Evolutionary conservation across 225 moss, liverwort and hornwort species (phyloP), one percentile per base, ranked within the genome.

Genomic region (Climacium dendroides): DNA sequence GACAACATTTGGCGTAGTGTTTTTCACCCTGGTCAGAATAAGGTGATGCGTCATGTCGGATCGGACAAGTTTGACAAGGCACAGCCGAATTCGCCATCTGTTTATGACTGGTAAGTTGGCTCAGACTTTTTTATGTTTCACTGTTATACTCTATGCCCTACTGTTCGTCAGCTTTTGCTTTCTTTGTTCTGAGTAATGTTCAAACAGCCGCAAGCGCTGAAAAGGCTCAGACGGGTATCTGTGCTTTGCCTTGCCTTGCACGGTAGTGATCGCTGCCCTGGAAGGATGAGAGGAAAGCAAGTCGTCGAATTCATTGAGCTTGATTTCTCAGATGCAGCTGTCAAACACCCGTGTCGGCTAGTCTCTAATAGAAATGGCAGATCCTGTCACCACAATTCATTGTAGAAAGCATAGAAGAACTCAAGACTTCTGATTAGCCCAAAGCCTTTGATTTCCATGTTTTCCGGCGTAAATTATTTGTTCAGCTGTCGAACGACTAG

Each of bases 181-280:
- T 83, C 34, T 76, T 85, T 85, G 59, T 52, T 78, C 62, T 34
- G 34, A 63, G 80, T 63, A 84, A 29, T 81, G 60, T 74, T 74
- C 26, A 62, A 86, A 61, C n/a, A 74, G 67, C 64, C 58, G 11
- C 67, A 87, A 71, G 89, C 48, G 62, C 87, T 91, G 63, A 89
- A 86, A 80, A 91, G 82, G 85, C 85, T 81, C 81, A 82, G 85
- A 88, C 54, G 87, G 90, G 87, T 85, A 70, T 89, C 62, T 91
- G 94, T 92, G 87, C 89, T 92, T 89, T 93, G 88, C 85, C 92
- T 90, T 89, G 94, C 61, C 70, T 94, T 97, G 95, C 97, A 97
- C 96, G 97, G 97, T 97, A 94, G 91, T 97, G 92, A 96, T 97
- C 85, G 95, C 97, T 94, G 96, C 96, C 90, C 93, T 97, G 86